Percentiles rank a stretch among this genome's conserved stretches.
These are phyloP conservation scores for Calonectria fujianensis DNA, from an alignment of 2,329 filamentous ascomycete genomes.

Conservation along the genomic window DNA sequence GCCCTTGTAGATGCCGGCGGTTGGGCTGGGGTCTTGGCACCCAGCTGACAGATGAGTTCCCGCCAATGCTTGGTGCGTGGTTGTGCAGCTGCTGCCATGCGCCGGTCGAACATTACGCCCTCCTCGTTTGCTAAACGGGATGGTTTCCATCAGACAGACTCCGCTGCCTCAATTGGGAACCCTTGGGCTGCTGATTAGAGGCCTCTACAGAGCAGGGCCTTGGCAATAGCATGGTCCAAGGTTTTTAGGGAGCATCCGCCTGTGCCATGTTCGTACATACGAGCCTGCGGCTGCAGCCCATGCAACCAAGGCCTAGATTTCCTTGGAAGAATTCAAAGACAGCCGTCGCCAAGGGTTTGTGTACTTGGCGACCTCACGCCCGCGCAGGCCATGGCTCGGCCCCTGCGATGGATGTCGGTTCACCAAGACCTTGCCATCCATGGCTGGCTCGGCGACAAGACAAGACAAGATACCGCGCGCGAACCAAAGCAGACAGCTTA, in stretches of 20 bases:
- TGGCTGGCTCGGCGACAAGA: slow-evolving; percentile 6
- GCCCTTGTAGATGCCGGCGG: slow-evolving; percentile 30
- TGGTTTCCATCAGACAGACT: slow-evolving; percentile 18
- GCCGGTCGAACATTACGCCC: slow-evolving; percentile 32
- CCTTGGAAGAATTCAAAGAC: slow-evolving; percentile 25
- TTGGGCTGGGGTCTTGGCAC: slow-evolving; percentile 41
- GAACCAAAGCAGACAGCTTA: slow-evolving; percentile 19
- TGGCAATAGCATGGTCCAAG: slow-evolving; percentile 22
- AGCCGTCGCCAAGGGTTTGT: background rate
- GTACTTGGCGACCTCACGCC: slow-evolving; percentile 34
- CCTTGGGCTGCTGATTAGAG: slow-evolving; percentile 1
- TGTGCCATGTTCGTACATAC: slow-evolving; percentile 20
- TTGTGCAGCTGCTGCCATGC: slow-evolving; percentile 22
- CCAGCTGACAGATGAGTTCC: slow-evolving; percentile 44
- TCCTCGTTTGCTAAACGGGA: background rate
- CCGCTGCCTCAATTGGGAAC: slow-evolving; percentile 7
- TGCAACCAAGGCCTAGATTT: slow-evolving; percentile 21
- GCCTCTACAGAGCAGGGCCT: slow-evolving; percentile 7
- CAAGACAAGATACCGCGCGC: slow-evolving; percentile 5
- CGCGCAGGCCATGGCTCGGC: slow-evolving; percentile 34
- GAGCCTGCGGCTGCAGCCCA: slow-evolving; percentile 21
- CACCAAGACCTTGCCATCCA: background rate
- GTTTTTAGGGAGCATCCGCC: slow-evolving; percentile 30
- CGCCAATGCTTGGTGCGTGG: slow-evolving; percentile 35
- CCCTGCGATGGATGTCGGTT: background rate